Conservation (phyloP, 345 rosid genomes). For the Eutrema heterophyllum region DNA sequence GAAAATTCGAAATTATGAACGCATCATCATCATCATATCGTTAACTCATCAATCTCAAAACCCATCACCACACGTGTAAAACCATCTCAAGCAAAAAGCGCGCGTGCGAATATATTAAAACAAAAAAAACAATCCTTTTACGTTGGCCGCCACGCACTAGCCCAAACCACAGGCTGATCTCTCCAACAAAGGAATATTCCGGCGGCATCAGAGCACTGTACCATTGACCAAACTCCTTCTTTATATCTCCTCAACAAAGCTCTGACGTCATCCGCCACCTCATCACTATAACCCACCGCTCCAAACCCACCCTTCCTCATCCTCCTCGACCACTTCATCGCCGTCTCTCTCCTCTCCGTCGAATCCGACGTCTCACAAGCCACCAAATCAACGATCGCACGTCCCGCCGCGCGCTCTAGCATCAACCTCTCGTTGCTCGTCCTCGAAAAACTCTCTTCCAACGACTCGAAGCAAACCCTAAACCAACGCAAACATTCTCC, state of each 20-base stretch:
- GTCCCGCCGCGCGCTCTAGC: slow-evolving; percentile 79
- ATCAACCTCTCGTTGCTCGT: slow-evolving; percentile 82
- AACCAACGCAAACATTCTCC: slow-evolving; percentile 76
- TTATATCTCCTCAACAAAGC: slow-evolving; percentile 89
- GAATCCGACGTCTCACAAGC: slow-evolving; percentile 68
- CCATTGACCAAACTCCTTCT: slow-evolving; percentile 87
- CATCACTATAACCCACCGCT: slow-evolving; percentile 58
- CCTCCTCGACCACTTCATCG: slow-evolving; percentile 68
- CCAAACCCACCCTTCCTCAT: slow-evolving; percentile 56
- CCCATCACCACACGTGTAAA: slow-evolving; percentile 46
- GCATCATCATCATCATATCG: slow-evolving; percentile 14
- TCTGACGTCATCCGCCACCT: slow-evolving; percentile 81
- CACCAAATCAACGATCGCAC: slow-evolving; percentile 72
- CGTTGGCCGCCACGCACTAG: slow-evolving; percentile 89
- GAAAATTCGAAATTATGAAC: slow-evolving; percentile 24
- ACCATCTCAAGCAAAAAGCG: slow-evolving; percentile 21
- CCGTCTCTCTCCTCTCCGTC: slow-evolving; percentile 72
- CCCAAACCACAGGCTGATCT: slow-evolving; percentile 96
- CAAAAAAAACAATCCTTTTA: neutral
- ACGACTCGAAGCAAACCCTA: slow-evolving; percentile 85
- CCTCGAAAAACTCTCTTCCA: slow-evolving; percentile 71
- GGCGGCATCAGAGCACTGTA: slow-evolving; percentile 53
- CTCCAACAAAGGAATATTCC: slow-evolving; percentile 95
- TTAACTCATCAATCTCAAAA: slow-evolving; percentile 24
- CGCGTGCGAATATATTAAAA: neutral